These are phyloP conservation scores for Pythium brachiatum DNA, from an alignment of 352 stramenopile species.

Conservation along the genomic window DNA sequence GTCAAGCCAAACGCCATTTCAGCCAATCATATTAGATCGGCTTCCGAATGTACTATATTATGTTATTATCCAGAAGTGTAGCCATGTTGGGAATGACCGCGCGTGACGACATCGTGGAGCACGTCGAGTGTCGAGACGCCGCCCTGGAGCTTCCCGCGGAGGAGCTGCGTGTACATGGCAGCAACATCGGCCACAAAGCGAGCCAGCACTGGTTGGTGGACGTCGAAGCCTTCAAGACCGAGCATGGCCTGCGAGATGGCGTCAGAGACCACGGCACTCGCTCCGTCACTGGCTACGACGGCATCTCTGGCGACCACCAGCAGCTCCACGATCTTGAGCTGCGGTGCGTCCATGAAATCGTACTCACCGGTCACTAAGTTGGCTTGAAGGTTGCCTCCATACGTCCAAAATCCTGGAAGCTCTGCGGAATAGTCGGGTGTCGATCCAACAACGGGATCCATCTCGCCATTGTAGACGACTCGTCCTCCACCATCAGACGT, in stretches of 20 bases:
- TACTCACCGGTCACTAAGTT: slow-evolving; percentile 44
- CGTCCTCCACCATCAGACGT: background rate
- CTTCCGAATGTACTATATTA: background rate
- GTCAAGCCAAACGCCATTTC: background rate
- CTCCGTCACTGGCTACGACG: background rate
- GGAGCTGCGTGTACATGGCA: slow-evolving; percentile 36
- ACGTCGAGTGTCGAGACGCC: slow-evolving; percentile 26
- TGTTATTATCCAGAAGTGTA: background rate
- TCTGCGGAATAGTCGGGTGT: slow-evolving; percentile 27
- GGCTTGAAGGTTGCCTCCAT: slow-evolving; percentile 34
- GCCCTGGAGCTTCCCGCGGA: slow-evolving; percentile 17
- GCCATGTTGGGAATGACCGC: slow-evolving; percentile 1
- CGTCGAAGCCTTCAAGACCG: slow-evolving; percentile 34
- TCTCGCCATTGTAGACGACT: slow-evolving; percentile 32
- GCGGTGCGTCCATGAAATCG: slow-evolving; percentile 41
- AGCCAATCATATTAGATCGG: background rate
- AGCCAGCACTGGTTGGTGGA: slow-evolving; percentile 27
- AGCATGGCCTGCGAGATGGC: slow-evolving; percentile 20
- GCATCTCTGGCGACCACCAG: background rate
- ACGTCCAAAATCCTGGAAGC: slow-evolving; percentile 35
- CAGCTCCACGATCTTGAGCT: background rate
- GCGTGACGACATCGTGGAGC: slow-evolving; percentile 28
- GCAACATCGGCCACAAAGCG: slow-evolving; percentile 46
- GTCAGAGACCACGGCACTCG: slow-evolving; percentile 20
- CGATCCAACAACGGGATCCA: slow-evolving; percentile 36